These are phyloP conservation scores for Nitzschia sp. DNA, from an alignment of 108 stramenopile species.

Conservation along the genomic window DNA sequence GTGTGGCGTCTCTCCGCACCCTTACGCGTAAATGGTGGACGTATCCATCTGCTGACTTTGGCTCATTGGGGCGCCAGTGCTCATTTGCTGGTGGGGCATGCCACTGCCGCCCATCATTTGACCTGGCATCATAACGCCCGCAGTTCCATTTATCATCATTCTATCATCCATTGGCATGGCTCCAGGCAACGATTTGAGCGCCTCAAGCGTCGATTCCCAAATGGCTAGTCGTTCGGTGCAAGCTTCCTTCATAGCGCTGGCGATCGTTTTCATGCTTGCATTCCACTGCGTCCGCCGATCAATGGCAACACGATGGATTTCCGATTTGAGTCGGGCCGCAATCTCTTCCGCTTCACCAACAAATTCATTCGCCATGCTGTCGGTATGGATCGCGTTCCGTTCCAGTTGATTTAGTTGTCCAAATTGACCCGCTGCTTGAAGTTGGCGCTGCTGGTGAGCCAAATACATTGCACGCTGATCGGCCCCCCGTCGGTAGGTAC, in stretches of 20 bases:
- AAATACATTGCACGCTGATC: slow-evolving; percentile 66
- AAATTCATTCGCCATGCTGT: slow-evolving; percentile 60
- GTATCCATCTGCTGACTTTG: slow-evolving; percentile 6
- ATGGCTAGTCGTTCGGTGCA: slow-evolving; percentile 67
- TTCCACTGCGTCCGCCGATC: slow-evolving; percentile 72
- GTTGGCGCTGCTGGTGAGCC: slow-evolving; percentile 64
- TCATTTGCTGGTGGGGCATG: not conserved
- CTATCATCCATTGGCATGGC: not conserved
- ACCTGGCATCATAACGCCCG: not conserved
- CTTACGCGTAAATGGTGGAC: slow-evolving; percentile 10
- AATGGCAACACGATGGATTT: slow-evolving; percentile 70
- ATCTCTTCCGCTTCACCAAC: slow-evolving; percentile 76
- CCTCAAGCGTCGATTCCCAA: slow-evolving; percentile 67
- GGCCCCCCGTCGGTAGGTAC: slow-evolving; percentile 60
- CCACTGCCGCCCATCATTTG: not conserved
- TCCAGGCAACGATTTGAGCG: slow-evolving; percentile 23
- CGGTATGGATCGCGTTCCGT: slow-evolving; percentile 60
- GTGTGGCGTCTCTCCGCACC: too few species aligned
- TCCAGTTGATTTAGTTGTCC: slow-evolving; percentile 59
- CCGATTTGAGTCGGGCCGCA: slow-evolving; percentile 62
- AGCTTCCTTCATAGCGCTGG: slow-evolving; percentile 73
- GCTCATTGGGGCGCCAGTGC: not conserved
- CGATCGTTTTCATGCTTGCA: slow-evolving; percentile 70
- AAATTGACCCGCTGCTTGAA: slow-evolving; percentile 43
- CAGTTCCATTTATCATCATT: not conserved